Conservation (phyloP, 2,329 filamentous ascomycete genomes). For the Colletotrichum incanum region DNA sequence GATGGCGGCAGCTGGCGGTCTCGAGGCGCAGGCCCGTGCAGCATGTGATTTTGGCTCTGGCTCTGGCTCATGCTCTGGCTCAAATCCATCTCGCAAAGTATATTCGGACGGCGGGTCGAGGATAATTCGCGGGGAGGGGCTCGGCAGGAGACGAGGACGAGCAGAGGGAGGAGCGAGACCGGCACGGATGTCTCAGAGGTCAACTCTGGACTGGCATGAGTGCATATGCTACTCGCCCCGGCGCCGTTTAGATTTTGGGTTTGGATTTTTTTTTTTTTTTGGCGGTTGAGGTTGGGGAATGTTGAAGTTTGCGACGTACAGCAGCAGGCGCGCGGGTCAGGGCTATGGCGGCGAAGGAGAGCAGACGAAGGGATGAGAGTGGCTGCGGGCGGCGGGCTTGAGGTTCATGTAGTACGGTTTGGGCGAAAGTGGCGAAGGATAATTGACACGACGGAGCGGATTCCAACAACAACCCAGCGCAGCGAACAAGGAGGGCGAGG, state of each 20-base stretch:
- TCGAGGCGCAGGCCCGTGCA: constrained; percentile 51
- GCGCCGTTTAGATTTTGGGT: constrained; percentile 30
- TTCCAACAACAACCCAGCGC: constrained; percentile 4
- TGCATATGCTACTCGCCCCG: constrained; percentile 36
- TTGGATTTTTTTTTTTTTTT: background rate
- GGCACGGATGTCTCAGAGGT: constrained; percentile 42
- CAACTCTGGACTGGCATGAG: constrained; percentile 42
- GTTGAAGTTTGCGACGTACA: constrained; percentile 16
- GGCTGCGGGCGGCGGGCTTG: constrained; percentile 38
- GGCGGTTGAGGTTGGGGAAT: background rate
- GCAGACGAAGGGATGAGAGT: constrained; percentile 24
- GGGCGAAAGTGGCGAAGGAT: constrained; percentile 38
- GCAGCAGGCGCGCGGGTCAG: constrained; percentile 29
- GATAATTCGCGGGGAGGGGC: constrained; percentile 25
- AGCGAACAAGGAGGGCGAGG: constrained; percentile 29
- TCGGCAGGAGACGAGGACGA: constrained; percentile 22
- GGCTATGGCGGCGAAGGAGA: constrained; percentile 19
- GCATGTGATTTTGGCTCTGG: constrained; percentile 66
- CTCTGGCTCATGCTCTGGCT: constrained; percentile 45
- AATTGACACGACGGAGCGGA: constrained; percentile 21
- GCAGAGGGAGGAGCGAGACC: constrained; percentile 39
- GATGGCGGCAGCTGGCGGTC: constrained; percentile 44
- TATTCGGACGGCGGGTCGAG: constrained; percentile 38
- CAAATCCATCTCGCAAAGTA: constrained; percentile 42
- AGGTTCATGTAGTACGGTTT: constrained; percentile 40